These are phyloP conservation scores for Ceratocystis cubensis DNA, from an alignment of 2,329 filamentous ascomycete species.

Conservation along the genomic window DNA sequence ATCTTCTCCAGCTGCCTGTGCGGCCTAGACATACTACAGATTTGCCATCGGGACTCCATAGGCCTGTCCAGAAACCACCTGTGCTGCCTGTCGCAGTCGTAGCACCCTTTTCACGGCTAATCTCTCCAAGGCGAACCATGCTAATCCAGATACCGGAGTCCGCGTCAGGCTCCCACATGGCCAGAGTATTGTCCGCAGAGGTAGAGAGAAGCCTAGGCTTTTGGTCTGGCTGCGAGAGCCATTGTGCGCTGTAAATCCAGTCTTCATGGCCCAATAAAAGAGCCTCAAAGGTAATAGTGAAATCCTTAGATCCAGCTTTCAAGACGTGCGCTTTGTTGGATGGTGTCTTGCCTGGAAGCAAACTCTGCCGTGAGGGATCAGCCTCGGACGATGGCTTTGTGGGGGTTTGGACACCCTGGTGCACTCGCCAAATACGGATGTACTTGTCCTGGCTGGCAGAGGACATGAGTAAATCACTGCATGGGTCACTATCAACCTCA, in stretches of 20 bases:
- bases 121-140: constrained; percentile 73
- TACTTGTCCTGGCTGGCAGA: constrained; percentile 98
- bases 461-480: constrained; percentile 65
- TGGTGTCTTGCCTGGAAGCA: constrained; percentile 56
- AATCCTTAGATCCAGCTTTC: constrained; percentile 46
- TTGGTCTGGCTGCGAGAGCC: constrained; percentile 39
- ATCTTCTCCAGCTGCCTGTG: constrained; percentile 86
- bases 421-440: constrained; percentile 81
- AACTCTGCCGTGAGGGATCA: constrained; percentile 45
- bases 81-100: constrained; percentile 93
- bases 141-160: constrained; percentile 86
- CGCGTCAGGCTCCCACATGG: constrained; percentile 80
- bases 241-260: constrained; percentile 86
- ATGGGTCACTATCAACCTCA: constrained; percentile 29
- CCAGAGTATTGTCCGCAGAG: constrained; percentile 88
- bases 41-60: constrained; percentile 67
- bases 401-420: constrained; percentile 54
- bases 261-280: constrained; percentile 91
- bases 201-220: constrained; percentile 68
- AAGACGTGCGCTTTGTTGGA: constrained; percentile 84
- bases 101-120: constrained; percentile 86
- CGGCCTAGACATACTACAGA: constrained; percentile 72
- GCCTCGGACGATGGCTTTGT: constrained; percentile 39
- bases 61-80: constrained; percentile 89
- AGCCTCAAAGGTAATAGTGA: constrained; percentile 84